Conservation (phyloP, 2,329 filamentous ascomycete species). For the Fusarium coffeatum region DNA sequence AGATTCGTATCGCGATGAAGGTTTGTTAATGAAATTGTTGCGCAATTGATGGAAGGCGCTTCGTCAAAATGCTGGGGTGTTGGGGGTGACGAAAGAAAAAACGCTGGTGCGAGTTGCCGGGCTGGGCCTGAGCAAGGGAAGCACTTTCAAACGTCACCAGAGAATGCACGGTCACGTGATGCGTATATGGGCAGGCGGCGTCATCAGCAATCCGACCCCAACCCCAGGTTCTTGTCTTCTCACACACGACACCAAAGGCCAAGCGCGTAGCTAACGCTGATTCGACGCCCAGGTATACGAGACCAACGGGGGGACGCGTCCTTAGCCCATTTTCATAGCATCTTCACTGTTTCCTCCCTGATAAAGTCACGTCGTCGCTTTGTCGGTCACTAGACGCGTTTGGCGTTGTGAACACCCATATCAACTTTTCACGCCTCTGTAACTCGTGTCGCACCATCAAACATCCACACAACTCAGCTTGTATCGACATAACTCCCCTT, state of each 20-base stretch:
- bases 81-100: slow-evolving; percentile 53
- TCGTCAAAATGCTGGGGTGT: slow-evolving; percentile 49
- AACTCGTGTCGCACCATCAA: slow-evolving; percentile 46
- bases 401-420: slow-evolving; percentile 35
- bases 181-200: slow-evolving; percentile 38
- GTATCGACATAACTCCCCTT: slow-evolving; percentile 46
- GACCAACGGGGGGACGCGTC: slow-evolving; percentile 31
- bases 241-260: slow-evolving; percentile 32
- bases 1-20: slow-evolving; percentile 48
- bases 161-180: slow-evolving; percentile 49
- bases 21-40: slow-evolving; percentile 46
- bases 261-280: slow-evolving; percentile 36
- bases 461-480: slow-evolving; percentile 49
- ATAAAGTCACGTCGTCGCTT: slow-evolving; percentile 15
- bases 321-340: slow-evolving; percentile 17
- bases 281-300: slow-evolving; percentile 37
- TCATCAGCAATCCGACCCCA: slow-evolving; percentile 37
- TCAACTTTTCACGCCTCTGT: slow-evolving; percentile 39
- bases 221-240: slow-evolving; percentile 28
- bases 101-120: slow-evolving; percentile 50
- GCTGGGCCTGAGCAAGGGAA: slow-evolving; percentile 40
- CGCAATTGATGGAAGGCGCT: slow-evolving; percentile 51
- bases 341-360: slow-evolving; percentile 16
- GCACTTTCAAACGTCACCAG: slow-evolving; percentile 52
- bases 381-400: slow-evolving; percentile 26